Evolutionary conservation across 768 basidiomycete species (phyloP).

Genomic region (Kwoniella heveanensis): DNA sequence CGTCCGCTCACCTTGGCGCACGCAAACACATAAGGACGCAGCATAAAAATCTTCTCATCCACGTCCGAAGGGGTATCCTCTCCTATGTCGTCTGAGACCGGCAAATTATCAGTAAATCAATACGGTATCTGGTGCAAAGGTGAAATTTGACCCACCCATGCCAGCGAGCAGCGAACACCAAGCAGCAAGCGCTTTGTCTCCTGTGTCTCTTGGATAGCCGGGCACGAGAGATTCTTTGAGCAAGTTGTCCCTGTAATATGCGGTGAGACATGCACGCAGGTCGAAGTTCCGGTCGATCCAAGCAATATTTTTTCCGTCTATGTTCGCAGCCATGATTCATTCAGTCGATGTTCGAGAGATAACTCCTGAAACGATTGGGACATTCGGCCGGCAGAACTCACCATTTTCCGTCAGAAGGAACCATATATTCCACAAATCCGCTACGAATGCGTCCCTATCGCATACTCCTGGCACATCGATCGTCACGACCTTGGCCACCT

Average conservation of each 20-base stretch:
- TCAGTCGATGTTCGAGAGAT: no score
- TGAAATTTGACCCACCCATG: constrained; percentile 25
- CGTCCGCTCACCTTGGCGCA: constrained; percentile 57
- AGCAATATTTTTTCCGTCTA: constrained; percentile 49
- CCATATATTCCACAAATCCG: constrained; percentile 53
- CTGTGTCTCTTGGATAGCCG: constrained; percentile 54
- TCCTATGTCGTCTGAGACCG: constrained; percentile 30
- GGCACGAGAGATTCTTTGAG: constrained; percentile 55
- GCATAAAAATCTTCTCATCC: constrained; percentile 57
- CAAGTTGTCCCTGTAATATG: constrained; percentile 51
- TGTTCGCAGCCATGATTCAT: no score
- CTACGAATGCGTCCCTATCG: constrained; percentile 24
- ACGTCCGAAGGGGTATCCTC: constrained; percentile 50
- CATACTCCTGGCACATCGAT: constrained; percentile 28
- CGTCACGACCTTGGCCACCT: constrained; percentile 19
- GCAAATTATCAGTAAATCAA: background rate
- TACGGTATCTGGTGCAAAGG: no score
- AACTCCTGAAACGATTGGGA: no score
- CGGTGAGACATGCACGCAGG: constrained; percentile 42
- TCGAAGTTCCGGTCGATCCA: constrained; percentile 45
- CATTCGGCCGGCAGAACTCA: constrained; percentile 32
- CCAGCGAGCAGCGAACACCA: constrained; percentile 51
- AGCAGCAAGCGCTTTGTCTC: constrained; percentile 47
- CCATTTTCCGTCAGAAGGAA: constrained; percentile 54
- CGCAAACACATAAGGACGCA: constrained; percentile 58